Percentiles rank a stretch among this genome's conserved stretches.
Evolutionary conservation across 192 early-diverging fungal genomes (phyloP).

Genomic region (Umbelopsis vinacea): DNA sequence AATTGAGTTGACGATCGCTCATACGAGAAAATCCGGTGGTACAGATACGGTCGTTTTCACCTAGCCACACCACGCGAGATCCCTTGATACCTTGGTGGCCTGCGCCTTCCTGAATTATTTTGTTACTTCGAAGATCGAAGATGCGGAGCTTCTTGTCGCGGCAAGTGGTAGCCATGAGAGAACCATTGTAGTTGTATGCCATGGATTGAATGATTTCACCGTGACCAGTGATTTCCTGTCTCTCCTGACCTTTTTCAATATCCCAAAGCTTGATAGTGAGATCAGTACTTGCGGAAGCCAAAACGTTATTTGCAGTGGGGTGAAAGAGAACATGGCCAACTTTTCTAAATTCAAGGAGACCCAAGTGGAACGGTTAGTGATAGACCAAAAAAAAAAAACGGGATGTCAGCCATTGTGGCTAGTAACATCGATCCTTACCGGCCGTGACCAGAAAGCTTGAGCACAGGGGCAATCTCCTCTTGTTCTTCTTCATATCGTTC

Average conservation of each 20-base stretch:
- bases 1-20: slow-evolving; percentile 91
- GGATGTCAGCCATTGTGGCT: too few species aligned
- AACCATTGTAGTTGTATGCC: slow-evolving; percentile 87
- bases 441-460: slow-evolving; percentile 83
- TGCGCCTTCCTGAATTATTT: slow-evolving; percentile 74
- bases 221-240: slow-evolving; percentile 81
- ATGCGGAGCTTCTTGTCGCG: slow-evolving; percentile 97
- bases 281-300: slow-evolving; percentile 89
- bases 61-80: slow-evolving; percentile 90
- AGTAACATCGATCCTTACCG: slow-evolving; percentile 41
- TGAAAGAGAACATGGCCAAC: slow-evolving; percentile 99
- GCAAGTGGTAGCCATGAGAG: slow-evolving; percentile 85
- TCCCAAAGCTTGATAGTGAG: slow-evolving; percentile 94
- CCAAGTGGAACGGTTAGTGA: background rate
- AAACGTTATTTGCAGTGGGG: slow-evolving; percentile 92
- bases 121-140: slow-evolving; percentile 89
- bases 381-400: background rate
- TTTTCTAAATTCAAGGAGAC: slow-evolving; percentile 61
- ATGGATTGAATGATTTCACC: slow-evolving; percentile 92
- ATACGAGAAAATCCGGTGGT: slow-evolving; percentile 95
- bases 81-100: slow-evolving; percentile 99
- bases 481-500: slow-evolving; percentile 74
- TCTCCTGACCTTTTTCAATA: slow-evolving; percentile 79
- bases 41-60: slow-evolving; percentile 74
- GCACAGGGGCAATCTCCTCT: slow-evolving; percentile 76